Conservation (phyloP, 108 stramenopile species). For the Fistulifera pelliculosa region DNA sequence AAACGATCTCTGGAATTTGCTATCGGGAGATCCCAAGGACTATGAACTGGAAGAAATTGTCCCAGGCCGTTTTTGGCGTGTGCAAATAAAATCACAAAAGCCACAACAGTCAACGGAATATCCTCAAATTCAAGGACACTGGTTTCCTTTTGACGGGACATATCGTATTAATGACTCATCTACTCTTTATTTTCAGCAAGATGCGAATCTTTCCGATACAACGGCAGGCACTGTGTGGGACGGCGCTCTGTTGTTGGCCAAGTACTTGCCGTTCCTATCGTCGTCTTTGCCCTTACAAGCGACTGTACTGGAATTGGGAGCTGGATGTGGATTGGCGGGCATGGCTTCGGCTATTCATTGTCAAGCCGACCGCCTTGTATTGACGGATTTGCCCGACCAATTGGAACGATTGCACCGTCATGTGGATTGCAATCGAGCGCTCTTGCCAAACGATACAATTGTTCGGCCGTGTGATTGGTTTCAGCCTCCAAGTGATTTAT, state of each 20-base stretch:
- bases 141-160: too few relatives aligned
- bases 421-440: constrained; percentile 20
- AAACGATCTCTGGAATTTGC: too few relatives aligned
- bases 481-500: too few relatives aligned
- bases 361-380: constrained; percentile 35
- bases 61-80: too few relatives aligned
- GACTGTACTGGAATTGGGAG: constrained; percentile 51
- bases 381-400: constrained; percentile 63
- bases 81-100: too few relatives aligned
- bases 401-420: constrained; percentile 40
- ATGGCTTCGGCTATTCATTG: constrained; percentile 25
- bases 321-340: constrained; percentile 61
- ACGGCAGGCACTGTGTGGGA: constrained; percentile 72
- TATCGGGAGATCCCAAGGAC: too few relatives aligned
- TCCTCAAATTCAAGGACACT: too few relatives aligned
- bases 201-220: neutral
- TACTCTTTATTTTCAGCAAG: too few relatives aligned
- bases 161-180: too few relatives aligned
- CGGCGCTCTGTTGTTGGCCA: constrained; percentile 40
- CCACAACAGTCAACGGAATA: too few relatives aligned
- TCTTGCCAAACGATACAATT: neutral
- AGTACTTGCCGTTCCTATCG: constrained; percentile 2
- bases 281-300: neutral
- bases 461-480: constrained; percentile 13
- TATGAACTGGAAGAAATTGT: too few relatives aligned